Percentiles rank a stretch among this genome's conserved stretches.
Conservation (phyloP, 495 filamentous ascomycete species). For the Margaritispora aquatica region DNA sequence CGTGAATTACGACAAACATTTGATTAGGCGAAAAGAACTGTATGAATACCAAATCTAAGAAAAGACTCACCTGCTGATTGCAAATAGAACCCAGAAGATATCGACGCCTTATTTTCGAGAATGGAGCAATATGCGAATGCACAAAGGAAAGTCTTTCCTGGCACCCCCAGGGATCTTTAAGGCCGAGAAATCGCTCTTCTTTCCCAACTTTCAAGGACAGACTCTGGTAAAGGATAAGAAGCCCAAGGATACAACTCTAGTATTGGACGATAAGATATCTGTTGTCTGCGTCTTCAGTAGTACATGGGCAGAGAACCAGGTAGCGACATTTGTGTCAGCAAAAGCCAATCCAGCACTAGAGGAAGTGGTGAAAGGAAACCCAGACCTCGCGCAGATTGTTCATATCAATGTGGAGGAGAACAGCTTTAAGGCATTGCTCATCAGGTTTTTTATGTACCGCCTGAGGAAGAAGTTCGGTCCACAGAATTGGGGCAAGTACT, state of each 20-base stretch:
- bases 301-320: constrained; percentile 79
- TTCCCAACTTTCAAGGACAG: constrained; percentile 81
- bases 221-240: constrained; percentile 51
- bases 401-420: constrained; percentile 87
- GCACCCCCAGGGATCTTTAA: constrained; percentile 73
- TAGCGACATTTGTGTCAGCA: constrained; percentile 57
- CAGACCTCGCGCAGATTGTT: constrained; percentile 59
- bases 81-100: constrained; percentile 44
- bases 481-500: constrained; percentile 68
- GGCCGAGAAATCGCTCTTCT: constrained; percentile 70
- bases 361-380: constrained; percentile 38
- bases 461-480: constrained; percentile 49
- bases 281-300: constrained; percentile 77
- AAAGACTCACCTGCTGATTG: not conserved
- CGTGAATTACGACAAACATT: constrained; percentile 76
- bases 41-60: constrained; percentile 33
- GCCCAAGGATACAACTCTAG: constrained; percentile 59
- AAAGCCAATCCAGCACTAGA: constrained; percentile 60
- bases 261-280: constrained; percentile 63
- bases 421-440: constrained; percentile 62
- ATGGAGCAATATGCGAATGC: constrained; percentile 73
- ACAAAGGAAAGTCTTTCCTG: constrained; percentile 83
- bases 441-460: constrained; percentile 60
- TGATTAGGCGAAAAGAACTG: constrained; percentile 65
- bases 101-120: constrained; percentile 87